These are phyloP conservation scores for Ogataea ganodermae DNA, from an alignment of 805 yeast species.

Conservation along the genomic window DNA sequence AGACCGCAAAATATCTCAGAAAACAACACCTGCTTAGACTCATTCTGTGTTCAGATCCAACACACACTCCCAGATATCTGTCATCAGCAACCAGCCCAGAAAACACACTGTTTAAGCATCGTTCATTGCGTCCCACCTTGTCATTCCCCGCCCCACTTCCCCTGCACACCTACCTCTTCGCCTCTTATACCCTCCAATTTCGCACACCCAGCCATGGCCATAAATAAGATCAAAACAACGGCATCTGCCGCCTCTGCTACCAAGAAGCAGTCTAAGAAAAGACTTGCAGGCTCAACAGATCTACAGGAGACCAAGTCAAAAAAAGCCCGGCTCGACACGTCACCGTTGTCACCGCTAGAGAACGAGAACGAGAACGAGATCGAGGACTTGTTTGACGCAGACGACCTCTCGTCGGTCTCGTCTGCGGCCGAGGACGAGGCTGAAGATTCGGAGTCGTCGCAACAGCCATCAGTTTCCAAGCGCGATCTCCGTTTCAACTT, in stretches of 20 bases:
- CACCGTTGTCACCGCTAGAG: background rate
- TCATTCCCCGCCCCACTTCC: background rate
- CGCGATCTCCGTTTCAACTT: conserved; percentile 28
- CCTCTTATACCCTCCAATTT: background rate
- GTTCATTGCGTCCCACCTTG: background rate
- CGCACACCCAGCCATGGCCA: background rate
- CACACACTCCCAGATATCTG: too few species aligned
- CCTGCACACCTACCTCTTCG: background rate
- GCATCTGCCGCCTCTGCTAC: background rate
- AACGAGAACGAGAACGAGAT: background rate
- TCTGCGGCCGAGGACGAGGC: conserved; percentile 7
- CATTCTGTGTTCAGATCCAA: too few species aligned
- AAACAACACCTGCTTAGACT: too few species aligned
- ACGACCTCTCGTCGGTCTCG: conserved; percentile 3
- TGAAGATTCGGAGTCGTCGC: conserved; percentile 5
- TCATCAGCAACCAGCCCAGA: too few species aligned
- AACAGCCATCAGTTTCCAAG: conserved; percentile 17
- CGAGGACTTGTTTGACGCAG: conserved; percentile 3
- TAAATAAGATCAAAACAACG: background rate
- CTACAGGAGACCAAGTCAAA: background rate
- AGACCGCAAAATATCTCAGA: too few species aligned
- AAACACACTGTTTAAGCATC: background rate
- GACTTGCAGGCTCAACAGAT: background rate
- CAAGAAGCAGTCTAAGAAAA: conserved; percentile 4
- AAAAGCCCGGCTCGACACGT: background rate